phyloP scores from a whole-genome alignment of 352 stramenopile genomes.

The Phytophthora chlamydospora region DNA sequence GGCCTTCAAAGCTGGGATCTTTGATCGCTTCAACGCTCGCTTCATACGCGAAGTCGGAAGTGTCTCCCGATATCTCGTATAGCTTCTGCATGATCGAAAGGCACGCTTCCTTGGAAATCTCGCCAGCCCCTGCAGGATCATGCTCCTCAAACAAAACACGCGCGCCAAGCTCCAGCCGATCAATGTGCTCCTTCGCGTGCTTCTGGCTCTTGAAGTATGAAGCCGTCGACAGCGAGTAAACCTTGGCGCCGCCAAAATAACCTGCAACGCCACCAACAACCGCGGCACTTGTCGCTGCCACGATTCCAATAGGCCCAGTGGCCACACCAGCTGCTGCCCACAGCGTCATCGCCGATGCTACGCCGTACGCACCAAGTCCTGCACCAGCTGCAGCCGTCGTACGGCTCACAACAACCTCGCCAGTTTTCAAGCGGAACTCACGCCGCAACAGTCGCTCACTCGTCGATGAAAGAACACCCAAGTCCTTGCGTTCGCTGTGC shows the following conservation, averaged over 20 bases:
- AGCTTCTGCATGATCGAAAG: slow-evolving; percentile 78
- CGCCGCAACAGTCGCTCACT: slow-evolving; percentile 80
- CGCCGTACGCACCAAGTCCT: slow-evolving; percentile 72
- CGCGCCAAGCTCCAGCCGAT: slow-evolving; percentile 75
- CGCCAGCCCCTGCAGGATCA: slow-evolving; percentile 55
- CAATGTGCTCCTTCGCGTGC: slow-evolving; percentile 82
- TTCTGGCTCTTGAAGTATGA: slow-evolving; percentile 79
- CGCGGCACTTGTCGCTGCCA: slow-evolving; percentile 73
- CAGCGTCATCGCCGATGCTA: slow-evolving; percentile 71
- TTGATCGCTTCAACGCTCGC: slow-evolving; percentile 60
- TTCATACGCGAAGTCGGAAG: slow-evolving; percentile 70
- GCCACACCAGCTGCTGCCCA: slow-evolving; percentile 82
- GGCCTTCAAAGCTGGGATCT: slow-evolving; percentile 62
- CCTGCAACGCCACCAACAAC: slow-evolving; percentile 80
- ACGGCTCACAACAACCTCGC: slow-evolving; percentile 75
- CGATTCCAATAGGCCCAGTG: slow-evolving; percentile 69
- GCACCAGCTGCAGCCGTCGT: slow-evolving; percentile 75
- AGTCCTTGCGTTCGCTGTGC: slow-evolving; percentile 63
- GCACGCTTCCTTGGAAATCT: slow-evolving; percentile 76
- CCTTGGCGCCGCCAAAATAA: slow-evolving; percentile 79
- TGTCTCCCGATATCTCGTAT: slow-evolving; percentile 68
- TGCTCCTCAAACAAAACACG: slow-evolving; percentile 88
- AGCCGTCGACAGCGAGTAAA: slow-evolving; percentile 71
- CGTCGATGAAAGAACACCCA: slow-evolving; percentile 68
- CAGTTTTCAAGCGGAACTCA: slow-evolving; percentile 78